Conservation (phyloP, 1,284 basidiomycete species). For the Takashimella koratensis region DNA sequence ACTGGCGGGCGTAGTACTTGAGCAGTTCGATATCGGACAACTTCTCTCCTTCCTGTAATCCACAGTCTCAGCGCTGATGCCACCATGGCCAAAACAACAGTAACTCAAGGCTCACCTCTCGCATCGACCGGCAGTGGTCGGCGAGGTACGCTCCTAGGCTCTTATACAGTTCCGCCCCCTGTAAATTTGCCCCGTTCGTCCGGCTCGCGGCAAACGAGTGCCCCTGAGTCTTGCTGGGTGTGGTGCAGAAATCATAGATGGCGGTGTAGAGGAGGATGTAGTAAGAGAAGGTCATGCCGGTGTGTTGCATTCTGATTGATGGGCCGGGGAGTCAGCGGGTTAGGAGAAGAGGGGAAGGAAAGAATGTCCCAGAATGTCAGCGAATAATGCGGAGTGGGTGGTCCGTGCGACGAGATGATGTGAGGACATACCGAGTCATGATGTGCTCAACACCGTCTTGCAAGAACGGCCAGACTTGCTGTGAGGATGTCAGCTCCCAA, state of each 20-base stretch:
- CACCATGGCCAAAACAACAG: no score
- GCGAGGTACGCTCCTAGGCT: slow-evolving; percentile 82
- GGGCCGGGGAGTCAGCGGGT: not conserved
- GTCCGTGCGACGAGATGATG: not conserved
- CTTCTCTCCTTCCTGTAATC: slow-evolving; percentile 64
- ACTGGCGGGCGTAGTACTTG: slow-evolving; percentile 86
- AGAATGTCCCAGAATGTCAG: slow-evolving; percentile 1
- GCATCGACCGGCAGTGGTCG: slow-evolving; percentile 65
- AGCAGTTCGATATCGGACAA: slow-evolving; percentile 84
- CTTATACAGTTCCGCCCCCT: slow-evolving; percentile 91
- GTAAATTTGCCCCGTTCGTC: slow-evolving; percentile 83
- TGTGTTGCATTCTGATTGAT: slow-evolving; percentile 49
- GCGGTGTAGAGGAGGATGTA: slow-evolving; percentile 93
- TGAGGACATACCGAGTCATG: slow-evolving; percentile 61
- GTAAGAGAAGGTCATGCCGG: slow-evolving; percentile 84
- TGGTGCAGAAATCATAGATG: slow-evolving; percentile 93
- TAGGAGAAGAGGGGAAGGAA: slow-evolving; percentile 1
- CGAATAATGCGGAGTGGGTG: not conserved
- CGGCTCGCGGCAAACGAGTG: slow-evolving; percentile 19
- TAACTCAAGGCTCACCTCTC: slow-evolving; percentile 62
- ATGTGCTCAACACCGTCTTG: slow-evolving; percentile 87
- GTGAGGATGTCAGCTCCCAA: slow-evolving; percentile 21
- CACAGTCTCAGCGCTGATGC: no score
- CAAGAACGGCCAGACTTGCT: slow-evolving; percentile 85
- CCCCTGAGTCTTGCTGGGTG: slow-evolving; percentile 9